A percentile compares a stretch with the other conserved stretches of the same genome.
phyloP scores from a whole-genome alignment of 1,284 basidiomycete genomes.

The Naganishia cerealis region DNA sequence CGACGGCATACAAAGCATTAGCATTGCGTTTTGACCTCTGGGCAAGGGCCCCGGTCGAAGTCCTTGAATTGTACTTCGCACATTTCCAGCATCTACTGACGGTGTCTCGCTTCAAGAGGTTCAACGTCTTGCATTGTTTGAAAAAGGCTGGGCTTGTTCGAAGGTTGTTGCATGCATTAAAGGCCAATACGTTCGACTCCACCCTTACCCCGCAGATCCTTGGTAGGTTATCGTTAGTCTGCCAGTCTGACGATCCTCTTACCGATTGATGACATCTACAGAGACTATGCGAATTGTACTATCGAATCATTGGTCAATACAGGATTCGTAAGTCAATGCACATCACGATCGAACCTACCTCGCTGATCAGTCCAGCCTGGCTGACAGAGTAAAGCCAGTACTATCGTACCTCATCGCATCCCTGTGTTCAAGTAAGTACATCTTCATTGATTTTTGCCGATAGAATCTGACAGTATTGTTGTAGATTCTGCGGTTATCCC shows the following conservation, averaged over 20 bases:
- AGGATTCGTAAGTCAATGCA: conserved; percentile 43
- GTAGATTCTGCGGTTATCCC: background rate
- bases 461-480: background rate
- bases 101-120: conserved; percentile 68
- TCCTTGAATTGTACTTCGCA: conserved; percentile 73
- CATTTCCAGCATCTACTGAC: conserved; percentile 75
- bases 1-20: conserved; percentile 75
- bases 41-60: conserved; percentile 67
- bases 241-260: background rate
- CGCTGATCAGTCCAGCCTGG: background rate
- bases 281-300: conserved; percentile 43
- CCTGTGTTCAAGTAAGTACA: conserved; percentile 66
- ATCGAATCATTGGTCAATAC: conserved; percentile 48
- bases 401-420: conserved; percentile 82
- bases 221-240: conserved; percentile 49
- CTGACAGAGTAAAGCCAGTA: conserved; percentile 73
- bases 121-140: conserved; percentile 67
- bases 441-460: background rate
- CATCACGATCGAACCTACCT: background rate
- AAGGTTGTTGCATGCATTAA: conserved; percentile 75
- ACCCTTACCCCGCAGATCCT: conserved; percentile 63
- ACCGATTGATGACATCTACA: conserved; percentile 11
- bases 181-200: conserved; percentile 69
- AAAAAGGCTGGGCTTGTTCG: conserved; percentile 70
- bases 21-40: conserved; percentile 89